Conservation (phyloP, 2,329 filamentous ascomycete genomes). For the Paraphoma sp. region DNA sequence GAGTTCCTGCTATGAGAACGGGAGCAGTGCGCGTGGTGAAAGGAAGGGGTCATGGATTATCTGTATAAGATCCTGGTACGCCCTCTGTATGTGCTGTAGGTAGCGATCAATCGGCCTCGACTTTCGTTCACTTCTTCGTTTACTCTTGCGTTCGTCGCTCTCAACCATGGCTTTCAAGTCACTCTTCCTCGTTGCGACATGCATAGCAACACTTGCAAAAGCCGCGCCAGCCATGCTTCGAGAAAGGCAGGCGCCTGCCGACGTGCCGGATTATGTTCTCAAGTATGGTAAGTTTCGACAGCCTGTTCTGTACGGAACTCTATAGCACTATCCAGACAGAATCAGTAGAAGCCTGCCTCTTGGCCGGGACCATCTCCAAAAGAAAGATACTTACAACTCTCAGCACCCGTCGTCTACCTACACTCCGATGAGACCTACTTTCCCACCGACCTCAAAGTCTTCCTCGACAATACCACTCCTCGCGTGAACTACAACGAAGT, state of each 20-base stretch:
- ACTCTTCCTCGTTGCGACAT: slow-evolving; percentile 10
- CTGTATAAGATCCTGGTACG: slow-evolving; percentile 4
- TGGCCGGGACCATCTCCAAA: too few species aligned
- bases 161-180: slow-evolving; percentile 18
- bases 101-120: background rate
- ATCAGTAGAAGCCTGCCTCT: too few species aligned
- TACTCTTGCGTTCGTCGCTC: background rate
- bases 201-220: slow-evolving; percentile 19
- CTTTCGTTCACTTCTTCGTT: background rate
- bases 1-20: background rate
- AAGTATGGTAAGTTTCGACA: slow-evolving; percentile 43
- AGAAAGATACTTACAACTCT: slow-evolving; percentile 8
- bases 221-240: slow-evolving; percentile 24
- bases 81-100: background rate
- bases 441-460: slow-evolving; percentile 52
- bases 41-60: background rate
- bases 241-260: slow-evolving; percentile 27
- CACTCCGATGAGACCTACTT: slow-evolving; percentile 51
- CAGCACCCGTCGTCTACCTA: slow-evolving; percentile 55
- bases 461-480: slow-evolving; percentile 51
- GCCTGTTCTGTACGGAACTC: background rate
- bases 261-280: slow-evolving; percentile 47
- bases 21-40: background rate
- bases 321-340: background rate
- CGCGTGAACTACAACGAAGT: slow-evolving; percentile 45